Evolutionary conservation across 257 asterid species (phyloP), one percentile per base, ranked within the genome.

Genomic region (Penstemon eatonii): DNA sequence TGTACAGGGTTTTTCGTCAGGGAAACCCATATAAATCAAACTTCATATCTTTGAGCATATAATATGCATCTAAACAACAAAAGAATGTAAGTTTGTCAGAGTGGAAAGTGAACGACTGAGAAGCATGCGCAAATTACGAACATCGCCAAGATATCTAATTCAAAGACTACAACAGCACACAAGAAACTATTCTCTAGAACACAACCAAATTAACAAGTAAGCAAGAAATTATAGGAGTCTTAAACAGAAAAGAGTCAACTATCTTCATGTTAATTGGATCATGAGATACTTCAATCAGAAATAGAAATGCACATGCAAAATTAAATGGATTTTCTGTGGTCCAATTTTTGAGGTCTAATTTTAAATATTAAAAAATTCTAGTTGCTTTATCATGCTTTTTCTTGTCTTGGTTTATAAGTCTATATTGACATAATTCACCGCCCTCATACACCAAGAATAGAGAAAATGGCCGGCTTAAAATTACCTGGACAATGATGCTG

Each of bases 401-500:
- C 19, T 8, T 53, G 61, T 12, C 37, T 60, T 15, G 12, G 12
- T 45, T 58, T 7, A 45, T 4, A 10, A 6, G 9, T 65, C 37
- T 36, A 61, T 13, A 11, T 1, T 38, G 41, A 10, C 55, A 51
- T 7, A 11, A 15, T 33, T 8, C 11, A 69, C 44, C 44, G 37
- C 58, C 47, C 61, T 45, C 3, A 2, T 2, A 59, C 65, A 18
- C 43, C 10, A 58, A 63, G 59, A 65, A 67, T 19, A 62, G 52
- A 5, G 45, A 64, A 43, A 5, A 55, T 37, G 41, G 37, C 45
- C 25, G 44, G 53, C 56, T 50, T 7, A 65, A 62, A 60, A 40
- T 70, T 79, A 90, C 97, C 96, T 90, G 83, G 97, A 90, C 43
- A 93, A 82, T 41, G 85, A 67, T 65, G 95, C 88, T 19, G 99